Base-by-base conservation (phyloP, 108 stramenopile species). In the Skeletonema menzelii region DNA sequence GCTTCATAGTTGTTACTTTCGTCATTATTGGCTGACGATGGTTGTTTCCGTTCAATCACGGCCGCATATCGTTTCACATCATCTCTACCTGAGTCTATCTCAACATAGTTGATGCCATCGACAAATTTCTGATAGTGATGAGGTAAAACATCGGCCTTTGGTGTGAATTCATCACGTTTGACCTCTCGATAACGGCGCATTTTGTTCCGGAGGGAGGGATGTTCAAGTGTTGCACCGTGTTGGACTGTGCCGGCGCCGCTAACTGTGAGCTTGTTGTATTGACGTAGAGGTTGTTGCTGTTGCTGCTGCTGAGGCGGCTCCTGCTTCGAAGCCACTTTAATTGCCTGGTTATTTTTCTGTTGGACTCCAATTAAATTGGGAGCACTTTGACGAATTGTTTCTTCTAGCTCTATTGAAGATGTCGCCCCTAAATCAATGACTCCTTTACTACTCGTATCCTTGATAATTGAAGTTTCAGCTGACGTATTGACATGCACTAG, bases 1-100 rank as follows among this genome's bases (percentile, higher is more conserved):
- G 64, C 22, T 32, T 65, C 59, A 19, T 59, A 24, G 42, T 65
- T 22, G 19, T n/a, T 17, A 24, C 31, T 19, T 35, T 35, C 44
- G 19, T 49, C 3, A 8, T 49, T 49, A 2, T 8, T 22, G 13
- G 20, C 13, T 0, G 28, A 66, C 3, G 20, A 20, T 4, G 20
- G 15, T 49, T 20, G 47, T 8, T 49, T 49, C 6, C 47, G 20
- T 8, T 22, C 2, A 3, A 49, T 22, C 20, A 60, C 32, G 19
- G 72, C 72, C 22, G 49, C 66, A 34, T 68, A 80, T 56, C 79
- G 61, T 30, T 22, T 42, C 0, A 70, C 73, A 32, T 65, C 72
- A 15, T 12, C 63, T 28, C 73, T 62, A 12, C 63, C 69, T 24
- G 73, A 74, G 1, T 67, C 56, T 27, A 80, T 73, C 59, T 73